phyloP scores from a whole-genome alignment of 176 grass and related monocot genomes.

The Typha latifolia region DNA sequence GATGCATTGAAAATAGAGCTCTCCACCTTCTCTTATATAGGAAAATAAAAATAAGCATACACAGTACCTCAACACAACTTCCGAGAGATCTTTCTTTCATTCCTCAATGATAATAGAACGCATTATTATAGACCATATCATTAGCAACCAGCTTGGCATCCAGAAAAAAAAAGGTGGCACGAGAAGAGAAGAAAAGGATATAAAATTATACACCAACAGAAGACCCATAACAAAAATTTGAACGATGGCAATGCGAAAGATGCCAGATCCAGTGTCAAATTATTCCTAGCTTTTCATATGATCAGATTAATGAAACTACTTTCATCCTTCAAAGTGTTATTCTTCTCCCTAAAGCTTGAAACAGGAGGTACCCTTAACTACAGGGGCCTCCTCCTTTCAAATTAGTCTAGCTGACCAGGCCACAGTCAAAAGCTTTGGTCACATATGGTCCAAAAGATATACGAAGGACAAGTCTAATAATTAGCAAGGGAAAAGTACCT shows the following conservation, averaged over 20 bases:
- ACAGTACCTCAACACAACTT: slow-evolving; percentile 36
- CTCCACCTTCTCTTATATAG: slow-evolving; percentile 49
- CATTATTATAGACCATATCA: slow-evolving; percentile 3
- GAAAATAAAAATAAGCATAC: slow-evolving; percentile 22
- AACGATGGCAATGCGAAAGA: slow-evolving; percentile 3
- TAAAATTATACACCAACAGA: slow-evolving; percentile 2
- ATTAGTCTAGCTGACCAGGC: slow-evolving; percentile 23
- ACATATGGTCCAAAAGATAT: slow-evolving; percentile 79
- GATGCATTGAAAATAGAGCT: slow-evolving; percentile 70
- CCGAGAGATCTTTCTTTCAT: slow-evolving; percentile 28
- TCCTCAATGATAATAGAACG: slow-evolving; percentile 4
- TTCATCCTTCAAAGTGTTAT: background rate
- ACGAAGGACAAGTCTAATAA: slow-evolving; percentile 76
- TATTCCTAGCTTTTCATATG: no score
- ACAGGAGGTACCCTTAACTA: background rate
- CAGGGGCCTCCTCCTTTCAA: slow-evolving; percentile 6
- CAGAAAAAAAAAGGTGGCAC: slow-evolving; percentile 3
- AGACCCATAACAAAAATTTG: slow-evolving; percentile 3
- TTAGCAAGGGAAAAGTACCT: slow-evolving; percentile 72
- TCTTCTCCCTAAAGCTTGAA: background rate
- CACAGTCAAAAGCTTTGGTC: slow-evolving; percentile 85
- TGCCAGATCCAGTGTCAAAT: slow-evolving; percentile 12
- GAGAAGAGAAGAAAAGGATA: background rate
- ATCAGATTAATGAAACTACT: background rate
- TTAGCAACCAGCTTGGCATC: slow-evolving; percentile 8